Conservation (phyloP, 2,329 filamentous ascomycete species). For the Nemania sp. region DNA sequence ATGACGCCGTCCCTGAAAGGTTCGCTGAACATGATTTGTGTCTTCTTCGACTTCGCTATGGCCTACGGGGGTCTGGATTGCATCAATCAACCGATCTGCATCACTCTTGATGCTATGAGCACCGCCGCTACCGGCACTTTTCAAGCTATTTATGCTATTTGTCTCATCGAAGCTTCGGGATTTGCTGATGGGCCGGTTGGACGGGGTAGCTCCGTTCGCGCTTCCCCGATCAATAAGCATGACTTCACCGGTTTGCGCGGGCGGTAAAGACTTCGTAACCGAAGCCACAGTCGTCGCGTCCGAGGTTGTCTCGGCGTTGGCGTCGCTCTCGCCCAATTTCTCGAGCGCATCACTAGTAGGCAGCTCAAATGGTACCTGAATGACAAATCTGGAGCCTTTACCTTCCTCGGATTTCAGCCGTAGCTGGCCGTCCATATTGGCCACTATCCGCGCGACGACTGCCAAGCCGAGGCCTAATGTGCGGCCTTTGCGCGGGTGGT, state of each 20-base stretch:
- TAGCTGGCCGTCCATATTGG: constrained; percentile 89
- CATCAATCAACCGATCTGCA: constrained; percentile 71
- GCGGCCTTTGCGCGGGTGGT: constrained; percentile 40
- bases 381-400: constrained; percentile 79
- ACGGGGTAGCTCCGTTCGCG: constrained; percentile 5
- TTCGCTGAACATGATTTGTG: constrained; percentile 19
- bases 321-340: constrained; percentile 26
- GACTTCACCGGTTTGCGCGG: constrained; percentile 55
- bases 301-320: constrained; percentile 22
- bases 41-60: constrained; percentile 43
- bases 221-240: constrained; percentile 60
- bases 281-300: constrained; percentile 36
- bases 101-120: constrained; percentile 59
- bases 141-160: constrained; percentile 46
- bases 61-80: constrained; percentile 64
- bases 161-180: constrained; percentile 44
- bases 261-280: constrained; percentile 38
- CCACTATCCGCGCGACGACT: constrained; percentile 80
- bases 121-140: constrained; percentile 54
- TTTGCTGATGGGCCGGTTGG: constrained; percentile 26
- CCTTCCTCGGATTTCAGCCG: constrained; percentile 82
- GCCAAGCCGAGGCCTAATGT: constrained; percentile 83
- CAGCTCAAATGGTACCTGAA: constrained; percentile 75
- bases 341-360: constrained; percentile 49
- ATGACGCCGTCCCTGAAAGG: constrained; percentile 26